Percentiles rank a stretch among this genome's conserved stretches.
These are phyloP conservation scores for Nidularia pulvinata DNA, from an alignment of 768 basidiomycete species.

Conservation along the genomic window DNA sequence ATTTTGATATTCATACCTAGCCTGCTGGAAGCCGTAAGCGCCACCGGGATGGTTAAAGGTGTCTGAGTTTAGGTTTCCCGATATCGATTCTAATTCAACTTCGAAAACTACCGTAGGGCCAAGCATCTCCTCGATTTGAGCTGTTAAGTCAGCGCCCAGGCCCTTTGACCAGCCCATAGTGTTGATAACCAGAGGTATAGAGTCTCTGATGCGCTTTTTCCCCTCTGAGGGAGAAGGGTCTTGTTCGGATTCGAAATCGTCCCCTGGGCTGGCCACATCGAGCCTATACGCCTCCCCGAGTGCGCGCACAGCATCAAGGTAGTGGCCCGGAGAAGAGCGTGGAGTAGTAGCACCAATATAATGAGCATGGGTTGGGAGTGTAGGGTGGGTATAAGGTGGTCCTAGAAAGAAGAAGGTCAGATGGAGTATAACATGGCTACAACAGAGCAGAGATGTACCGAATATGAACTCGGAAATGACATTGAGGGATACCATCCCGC, in stretches of 20 bases:
- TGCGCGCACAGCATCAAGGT: slow-evolving; percentile 67
- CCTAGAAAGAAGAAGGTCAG: slow-evolving; percentile 40
- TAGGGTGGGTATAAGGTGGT: slow-evolving; percentile 86
- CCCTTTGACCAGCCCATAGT: slow-evolving; percentile 99
- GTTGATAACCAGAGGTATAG: slow-evolving; percentile 87
- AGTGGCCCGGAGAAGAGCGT: slow-evolving; percentile 72
- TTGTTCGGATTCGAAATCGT: slow-evolving; percentile 13
- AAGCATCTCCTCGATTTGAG: slow-evolving; percentile 65
- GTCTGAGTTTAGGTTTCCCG: no score
- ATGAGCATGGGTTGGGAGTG: slow-evolving; percentile 71
- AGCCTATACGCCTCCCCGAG: slow-evolving; percentile 67
- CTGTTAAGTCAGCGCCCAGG: slow-evolving; percentile 79
- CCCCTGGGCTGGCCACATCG: slow-evolving; percentile 57
- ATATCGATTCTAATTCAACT: slow-evolving; percentile 20
- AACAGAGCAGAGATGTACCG: slow-evolving; percentile 39
- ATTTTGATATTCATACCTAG: background rate
- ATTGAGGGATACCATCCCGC: slow-evolving; percentile 82
- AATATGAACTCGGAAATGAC: slow-evolving; percentile 67
- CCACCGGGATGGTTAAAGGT: slow-evolving; percentile 9
- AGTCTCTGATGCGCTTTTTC: slow-evolving; percentile 43
- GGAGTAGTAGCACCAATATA: slow-evolving; percentile 84
- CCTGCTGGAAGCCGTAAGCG: background rate
- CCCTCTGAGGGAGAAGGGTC: slow-evolving; percentile 13
- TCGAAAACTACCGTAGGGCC: slow-evolving; percentile 63
- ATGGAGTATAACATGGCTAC: background rate